Evolutionary conservation across 2,329 filamentous ascomycete species (phyloP).

Genomic region (Stylonectria norvegica): DNA sequence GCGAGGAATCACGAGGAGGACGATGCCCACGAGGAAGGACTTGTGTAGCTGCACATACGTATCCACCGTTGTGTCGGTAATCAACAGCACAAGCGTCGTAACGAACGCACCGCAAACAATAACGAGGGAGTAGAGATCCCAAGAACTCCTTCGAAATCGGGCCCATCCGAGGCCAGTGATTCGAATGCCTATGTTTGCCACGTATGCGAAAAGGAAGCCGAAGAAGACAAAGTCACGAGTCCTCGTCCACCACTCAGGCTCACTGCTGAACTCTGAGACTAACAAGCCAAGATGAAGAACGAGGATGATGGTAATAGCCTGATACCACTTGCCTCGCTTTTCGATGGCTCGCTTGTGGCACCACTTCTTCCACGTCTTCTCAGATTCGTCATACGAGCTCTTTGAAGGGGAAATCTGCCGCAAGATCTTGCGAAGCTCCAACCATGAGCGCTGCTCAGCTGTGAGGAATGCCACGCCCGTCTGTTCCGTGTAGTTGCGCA

Average conservation of each 20-base stretch:
- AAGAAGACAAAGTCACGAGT: conserved; percentile 76
- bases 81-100: conserved; percentile 73
- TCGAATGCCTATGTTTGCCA: conserved; percentile 77
- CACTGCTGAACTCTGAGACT: conserved; percentile 79
- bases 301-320: conserved; percentile 72
- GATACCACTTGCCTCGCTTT: conserved; percentile 91
- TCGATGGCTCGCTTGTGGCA: conserved; percentile 92
- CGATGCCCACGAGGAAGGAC: conserved; percentile 85
- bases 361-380: conserved; percentile 81
- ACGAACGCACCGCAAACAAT: conserved; percentile 74
- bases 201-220: conserved; percentile 75
- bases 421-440: conserved; percentile 87
- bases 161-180: conserved; percentile 88
- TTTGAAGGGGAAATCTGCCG: conserved; percentile 94
- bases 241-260: conserved; percentile 66
- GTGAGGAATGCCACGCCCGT: conserved; percentile 96
- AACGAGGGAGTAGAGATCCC: conserved; percentile 87
- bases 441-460: conserved; percentile 92
- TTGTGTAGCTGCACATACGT: conserved; percentile 83
- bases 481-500: conserved; percentile 99
- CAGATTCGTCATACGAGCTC: conserved; percentile 74
- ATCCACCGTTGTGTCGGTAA: conserved; percentile 57
- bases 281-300: conserved; percentile 80
- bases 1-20: conserved; percentile 85
- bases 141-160: conserved; percentile 86